Conservation (phyloP, 441 rosid species). For the Populus tomentosa region DNA sequence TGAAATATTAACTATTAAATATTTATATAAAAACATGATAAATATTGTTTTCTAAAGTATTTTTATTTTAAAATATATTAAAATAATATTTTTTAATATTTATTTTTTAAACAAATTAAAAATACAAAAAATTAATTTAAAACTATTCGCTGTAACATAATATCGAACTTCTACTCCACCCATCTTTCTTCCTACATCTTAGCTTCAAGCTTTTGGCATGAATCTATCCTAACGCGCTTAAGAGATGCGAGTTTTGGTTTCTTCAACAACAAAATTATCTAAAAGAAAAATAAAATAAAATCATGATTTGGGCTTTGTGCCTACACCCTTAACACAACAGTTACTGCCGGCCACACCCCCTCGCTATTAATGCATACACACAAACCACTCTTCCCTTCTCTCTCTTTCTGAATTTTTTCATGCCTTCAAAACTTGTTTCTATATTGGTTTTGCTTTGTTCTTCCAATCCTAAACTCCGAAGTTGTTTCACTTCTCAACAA, state of each 20-base stretch:
- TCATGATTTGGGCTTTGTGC: not conserved
- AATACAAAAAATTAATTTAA: too few species aligned
- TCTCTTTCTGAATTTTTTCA: not conserved
- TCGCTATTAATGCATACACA: slow-evolving; percentile 28
- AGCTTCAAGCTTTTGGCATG: too few species aligned
- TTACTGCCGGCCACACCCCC: slow-evolving; percentile 9
- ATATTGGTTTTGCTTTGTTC: not conserved
- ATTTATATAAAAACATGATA: too few species aligned
- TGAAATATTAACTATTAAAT: too few species aligned
- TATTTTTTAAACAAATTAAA: too few species aligned
- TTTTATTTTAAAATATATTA: too few species aligned
- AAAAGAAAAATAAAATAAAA: not conserved
- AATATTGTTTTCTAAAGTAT: too few species aligned
- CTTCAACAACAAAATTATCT: not conserved
- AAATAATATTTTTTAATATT: too few species aligned
- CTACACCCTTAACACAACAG: not conserved
- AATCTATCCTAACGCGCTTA: not conserved
- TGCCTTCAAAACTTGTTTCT: not conserved
- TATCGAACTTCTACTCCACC: too few species aligned
- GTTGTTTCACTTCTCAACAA: not conserved
- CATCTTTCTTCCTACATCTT: too few species aligned
- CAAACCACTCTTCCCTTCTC: not conserved
- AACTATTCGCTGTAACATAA: too few species aligned
- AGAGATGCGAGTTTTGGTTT: not conserved
- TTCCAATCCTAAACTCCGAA: not conserved